phyloP scores from a whole-genome alignment of 306 rosid species.

The Quercus cerris region DNA sequence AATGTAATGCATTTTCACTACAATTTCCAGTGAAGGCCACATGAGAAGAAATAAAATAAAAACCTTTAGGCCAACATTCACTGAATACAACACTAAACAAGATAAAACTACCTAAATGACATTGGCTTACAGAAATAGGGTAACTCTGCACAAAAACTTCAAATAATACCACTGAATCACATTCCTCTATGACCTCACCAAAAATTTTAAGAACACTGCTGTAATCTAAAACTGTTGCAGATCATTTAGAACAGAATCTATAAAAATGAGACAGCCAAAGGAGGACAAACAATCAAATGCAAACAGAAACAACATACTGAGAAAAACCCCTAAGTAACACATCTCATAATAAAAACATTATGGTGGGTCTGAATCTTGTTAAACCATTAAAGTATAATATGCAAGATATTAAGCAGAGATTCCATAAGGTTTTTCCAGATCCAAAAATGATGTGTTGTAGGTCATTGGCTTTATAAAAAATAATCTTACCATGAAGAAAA shows the following conservation, averaged over 20 bases:
- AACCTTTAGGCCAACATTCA: no score
- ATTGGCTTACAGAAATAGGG: neutral
- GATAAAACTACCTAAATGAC: neutral
- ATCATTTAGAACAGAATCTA: neutral
- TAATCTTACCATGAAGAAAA: conserved; percentile 49
- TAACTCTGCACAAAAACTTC: neutral
- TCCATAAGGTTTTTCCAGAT: conserved; percentile 8
- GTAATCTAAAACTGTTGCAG: neutral
- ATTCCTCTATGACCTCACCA: neutral
- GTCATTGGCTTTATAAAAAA: neutral
- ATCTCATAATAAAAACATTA: neutral
- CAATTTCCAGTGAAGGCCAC: neutral
- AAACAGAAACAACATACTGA: neutral
- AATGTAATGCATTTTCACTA: neutral
- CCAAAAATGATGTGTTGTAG: conserved; percentile 7
- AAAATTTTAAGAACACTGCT: neutral
- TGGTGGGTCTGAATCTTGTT: neutral
- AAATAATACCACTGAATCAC: neutral
- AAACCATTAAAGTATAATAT: neutral
- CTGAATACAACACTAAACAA: neutral
- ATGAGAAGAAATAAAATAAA: neutral
- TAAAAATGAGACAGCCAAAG: neutral
- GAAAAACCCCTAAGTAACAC: neutral
- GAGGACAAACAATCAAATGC: neutral
- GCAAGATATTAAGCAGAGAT: neutral